Conservation (phyloP, 1,139 yeast genomes). For the Yamadazyma epiphylla region DNA sequence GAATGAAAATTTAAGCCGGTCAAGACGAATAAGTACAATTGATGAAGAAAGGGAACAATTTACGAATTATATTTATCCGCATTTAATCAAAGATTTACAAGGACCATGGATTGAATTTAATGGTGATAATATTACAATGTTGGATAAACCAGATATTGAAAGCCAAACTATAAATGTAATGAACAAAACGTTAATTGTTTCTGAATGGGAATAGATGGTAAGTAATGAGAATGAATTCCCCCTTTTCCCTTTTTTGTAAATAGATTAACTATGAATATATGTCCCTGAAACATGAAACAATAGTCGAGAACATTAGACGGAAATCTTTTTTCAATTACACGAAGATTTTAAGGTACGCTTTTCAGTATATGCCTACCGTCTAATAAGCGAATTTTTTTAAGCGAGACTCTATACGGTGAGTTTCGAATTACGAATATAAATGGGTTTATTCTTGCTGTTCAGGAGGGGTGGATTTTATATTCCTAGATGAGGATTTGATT, state of each 20-base stretch:
- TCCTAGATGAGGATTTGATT: too few relatives aligned
- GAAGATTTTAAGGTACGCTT: neutral
- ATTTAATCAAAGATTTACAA: constrained; percentile 42
- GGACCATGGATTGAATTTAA: constrained; percentile 60
- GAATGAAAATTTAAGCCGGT: constrained; percentile 2
- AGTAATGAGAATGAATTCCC: too few relatives aligned
- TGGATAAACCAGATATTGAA: constrained; percentile 17
- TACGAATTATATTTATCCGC: constrained; percentile 50
- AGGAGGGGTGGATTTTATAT: too few relatives aligned
- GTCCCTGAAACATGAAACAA: too few relatives aligned
- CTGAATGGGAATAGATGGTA: constrained; percentile 43
- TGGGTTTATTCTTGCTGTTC: too few relatives aligned
- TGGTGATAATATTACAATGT: constrained; percentile 46
- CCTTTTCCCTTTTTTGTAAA: too few relatives aligned
- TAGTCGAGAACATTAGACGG: neutral
- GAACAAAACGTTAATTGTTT: constrained; percentile 30
- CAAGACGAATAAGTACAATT: constrained; percentile 41
- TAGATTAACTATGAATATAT: too few relatives aligned
- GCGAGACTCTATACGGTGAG: too few relatives aligned
- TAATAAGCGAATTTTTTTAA: neutral
- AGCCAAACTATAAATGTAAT: constrained; percentile 17
- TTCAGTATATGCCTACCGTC: neutral
- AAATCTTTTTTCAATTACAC: neutral
- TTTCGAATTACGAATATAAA: too few relatives aligned
- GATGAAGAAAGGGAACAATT: constrained; percentile 55